A percentile compares a stretch with the other conserved stretches of the same genome.
These are phyloP conservation scores for Talaromyces marneffei DNA, from an alignment of 2,329 filamentous ascomycete genomes.

Conservation along the genomic window DNA sequence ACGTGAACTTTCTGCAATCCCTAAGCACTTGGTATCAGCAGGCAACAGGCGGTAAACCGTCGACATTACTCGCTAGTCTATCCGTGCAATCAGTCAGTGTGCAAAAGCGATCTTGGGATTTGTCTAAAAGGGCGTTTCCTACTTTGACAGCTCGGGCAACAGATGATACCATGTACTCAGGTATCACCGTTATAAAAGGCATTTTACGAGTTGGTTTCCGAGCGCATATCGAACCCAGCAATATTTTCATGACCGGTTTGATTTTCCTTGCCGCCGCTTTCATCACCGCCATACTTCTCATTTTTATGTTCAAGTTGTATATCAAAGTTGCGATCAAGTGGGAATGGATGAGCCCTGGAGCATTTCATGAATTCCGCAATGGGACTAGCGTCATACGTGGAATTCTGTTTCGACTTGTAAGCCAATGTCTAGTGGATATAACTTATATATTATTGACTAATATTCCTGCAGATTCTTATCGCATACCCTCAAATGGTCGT, in stretches of 20 bases:
- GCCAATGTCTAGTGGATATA: no score
- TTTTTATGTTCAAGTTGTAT: constrained; percentile 72
- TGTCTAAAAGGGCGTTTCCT: constrained; percentile 28
- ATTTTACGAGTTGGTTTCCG: constrained; percentile 87
- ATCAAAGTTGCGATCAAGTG: constrained; percentile 70
- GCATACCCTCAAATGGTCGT: constrained; percentile 92
- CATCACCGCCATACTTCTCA: constrained; percentile 63
- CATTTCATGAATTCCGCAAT: constrained; percentile 88
- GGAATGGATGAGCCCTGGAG: constrained; percentile 73
- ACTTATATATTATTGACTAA: background rate
- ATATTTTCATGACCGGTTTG: constrained; percentile 88
- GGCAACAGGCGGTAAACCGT: constrained; percentile 78
- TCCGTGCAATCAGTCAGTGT: constrained; percentile 73
- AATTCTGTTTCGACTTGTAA: constrained; percentile 73
- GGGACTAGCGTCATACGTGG: constrained; percentile 90
- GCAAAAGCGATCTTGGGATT: constrained; percentile 56
- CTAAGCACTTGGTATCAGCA: constrained; percentile 96
- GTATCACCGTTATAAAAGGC: constrained; percentile 58
- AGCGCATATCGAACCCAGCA: constrained; percentile 77
- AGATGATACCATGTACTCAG: constrained; percentile 45
- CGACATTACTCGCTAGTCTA: constrained; percentile 71
- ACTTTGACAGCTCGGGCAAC: constrained; percentile 54
- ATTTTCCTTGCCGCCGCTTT: constrained; percentile 85
- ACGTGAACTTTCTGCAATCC: constrained; percentile 73
- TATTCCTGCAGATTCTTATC: constrained; percentile 56